A percentile compares a stretch with the other conserved stretches of the same genome.
Conservation (phyloP, 768 basidiomycete species). For the Kwoniella newhampshirensis region DNA sequence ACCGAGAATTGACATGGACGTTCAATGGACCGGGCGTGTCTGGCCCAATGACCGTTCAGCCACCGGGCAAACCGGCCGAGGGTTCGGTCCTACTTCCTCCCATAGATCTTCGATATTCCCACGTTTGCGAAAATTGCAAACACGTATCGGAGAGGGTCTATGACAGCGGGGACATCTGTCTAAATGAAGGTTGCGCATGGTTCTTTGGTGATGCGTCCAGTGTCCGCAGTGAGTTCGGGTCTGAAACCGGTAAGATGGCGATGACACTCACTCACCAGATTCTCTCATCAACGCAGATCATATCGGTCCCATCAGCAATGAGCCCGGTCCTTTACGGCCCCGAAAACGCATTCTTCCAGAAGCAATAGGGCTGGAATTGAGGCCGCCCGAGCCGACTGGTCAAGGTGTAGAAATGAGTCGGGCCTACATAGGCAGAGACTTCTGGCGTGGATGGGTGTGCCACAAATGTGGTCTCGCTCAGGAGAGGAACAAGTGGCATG, state of each 20-base stretch:
- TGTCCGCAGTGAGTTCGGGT: slow-evolving; percentile 1
- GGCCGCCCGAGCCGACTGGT: slow-evolving; percentile 22
- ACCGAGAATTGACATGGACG: slow-evolving; percentile 13
- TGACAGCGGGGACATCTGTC: slow-evolving; percentile 27
- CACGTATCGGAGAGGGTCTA: slow-evolving; percentile 26
- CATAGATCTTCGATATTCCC: slow-evolving; percentile 10
- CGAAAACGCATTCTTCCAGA: slow-evolving; percentile 27
- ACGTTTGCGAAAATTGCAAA: slow-evolving; percentile 24
- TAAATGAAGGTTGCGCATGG: slow-evolving; percentile 33
- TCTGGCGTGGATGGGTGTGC: slow-evolving; percentile 48
- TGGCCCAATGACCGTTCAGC: slow-evolving; percentile 18
- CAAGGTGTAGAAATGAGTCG: slow-evolving; percentile 2
- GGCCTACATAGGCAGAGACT: slow-evolving; percentile 29
- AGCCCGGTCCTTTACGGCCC: slow-evolving; percentile 4
- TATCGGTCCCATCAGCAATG: slow-evolving; percentile 16
- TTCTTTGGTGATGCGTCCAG: slow-evolving; percentile 27
- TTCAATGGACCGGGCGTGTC: slow-evolving; percentile 16
- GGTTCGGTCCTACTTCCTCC: background rate
- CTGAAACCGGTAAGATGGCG: no score
- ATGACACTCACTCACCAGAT: background rate
- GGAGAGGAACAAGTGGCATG: slow-evolving; percentile 41
- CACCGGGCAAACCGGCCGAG: background rate
- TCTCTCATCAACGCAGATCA: slow-evolving; percentile 4
- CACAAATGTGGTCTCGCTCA: slow-evolving; percentile 38
- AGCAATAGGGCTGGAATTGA: slow-evolving; percentile 29